These are phyloP conservation scores for Trypanosoma vivax DNA, from an alignment of 208 protist species.

Conservation along the genomic window DNA sequence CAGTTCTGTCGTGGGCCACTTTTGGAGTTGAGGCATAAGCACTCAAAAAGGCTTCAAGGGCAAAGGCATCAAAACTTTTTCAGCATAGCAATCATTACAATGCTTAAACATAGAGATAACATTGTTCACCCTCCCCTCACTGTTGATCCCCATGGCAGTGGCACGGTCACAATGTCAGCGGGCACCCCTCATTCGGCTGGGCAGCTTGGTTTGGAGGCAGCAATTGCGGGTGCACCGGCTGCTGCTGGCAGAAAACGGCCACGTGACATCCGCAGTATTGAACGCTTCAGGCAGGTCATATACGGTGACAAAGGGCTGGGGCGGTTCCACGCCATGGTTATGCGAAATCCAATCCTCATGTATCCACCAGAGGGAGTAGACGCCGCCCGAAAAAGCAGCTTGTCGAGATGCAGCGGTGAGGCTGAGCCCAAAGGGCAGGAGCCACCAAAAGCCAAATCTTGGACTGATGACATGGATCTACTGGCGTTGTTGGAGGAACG, in stretches of 20 bases:
- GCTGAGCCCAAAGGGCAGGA: neutral
- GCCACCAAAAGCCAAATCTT: neutral
- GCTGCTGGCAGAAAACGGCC: slow-evolving; percentile 52
- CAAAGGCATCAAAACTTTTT: neutral
- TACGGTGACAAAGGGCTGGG: slow-evolving; percentile 70
- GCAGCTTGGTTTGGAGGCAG: neutral
- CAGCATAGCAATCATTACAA: slow-evolving; percentile 3
- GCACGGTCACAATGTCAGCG: slow-evolving; percentile 9
- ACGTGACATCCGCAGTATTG: slow-evolving; percentile 61
- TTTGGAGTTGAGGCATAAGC: too few relatives aligned
- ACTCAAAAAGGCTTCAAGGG: neutral
- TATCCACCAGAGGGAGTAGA: slow-evolving; percentile 71
- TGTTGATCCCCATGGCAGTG: slow-evolving; percentile 30
- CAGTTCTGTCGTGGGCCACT: too few relatives aligned
- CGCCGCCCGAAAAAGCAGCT: slow-evolving; percentile 27
- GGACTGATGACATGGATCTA: neutral
- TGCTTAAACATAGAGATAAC: slow-evolving; percentile 71
- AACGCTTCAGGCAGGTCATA: slow-evolving; percentile 56
- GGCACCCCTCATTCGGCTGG: slow-evolving; percentile 8
- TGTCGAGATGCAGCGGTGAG: neutral
- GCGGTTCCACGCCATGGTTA: slow-evolving; percentile 70
- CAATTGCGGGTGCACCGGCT: neutral
- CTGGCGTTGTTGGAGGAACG: slow-evolving; percentile 17
- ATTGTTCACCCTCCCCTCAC: slow-evolving; percentile 36
- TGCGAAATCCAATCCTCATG: slow-evolving; percentile 67